A percentile compares a stretch with the other conserved stretches of the same genome.
Evolutionary conservation across 2,329 filamentous ascomycete genomes (phyloP).

Genomic region (Trichoderma cornu-damae): DNA sequence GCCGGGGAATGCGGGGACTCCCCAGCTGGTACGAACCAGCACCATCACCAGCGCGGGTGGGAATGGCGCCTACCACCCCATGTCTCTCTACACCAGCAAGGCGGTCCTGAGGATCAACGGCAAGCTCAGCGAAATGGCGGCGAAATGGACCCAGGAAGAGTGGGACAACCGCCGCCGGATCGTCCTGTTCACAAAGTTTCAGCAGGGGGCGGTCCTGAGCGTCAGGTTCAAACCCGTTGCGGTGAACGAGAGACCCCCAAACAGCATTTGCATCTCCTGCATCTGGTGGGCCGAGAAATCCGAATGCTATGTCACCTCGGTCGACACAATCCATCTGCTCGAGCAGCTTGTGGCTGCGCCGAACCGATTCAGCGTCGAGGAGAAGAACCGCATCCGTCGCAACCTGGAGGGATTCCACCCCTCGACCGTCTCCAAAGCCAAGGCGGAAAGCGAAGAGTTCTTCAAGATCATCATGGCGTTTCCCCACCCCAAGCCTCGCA

Average conservation of each 20-base stretch:
- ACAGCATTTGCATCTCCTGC: conserved; percentile 93
- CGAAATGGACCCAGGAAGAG: conserved; percentile 79
- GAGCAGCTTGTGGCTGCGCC: conserved; percentile 76
- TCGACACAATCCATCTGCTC: conserved; percentile 92
- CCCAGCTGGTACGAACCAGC: conserved; percentile 53
- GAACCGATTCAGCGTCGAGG: conserved; percentile 85
- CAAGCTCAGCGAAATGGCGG: conserved; percentile 77
- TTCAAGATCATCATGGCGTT: conserved; percentile 99
- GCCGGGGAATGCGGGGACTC: conserved; percentile 34
- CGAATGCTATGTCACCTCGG: conserved; percentile 90
- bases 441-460: conserved; percentile 88
- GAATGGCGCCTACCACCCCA: conserved; percentile 62
- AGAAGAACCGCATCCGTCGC: conserved; percentile 95
- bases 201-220: conserved; percentile 75
- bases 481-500: conserved; percentile 87
- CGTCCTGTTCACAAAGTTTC: conserved; percentile 80
- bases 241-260: conserved; percentile 70
- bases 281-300: conserved; percentile 93
- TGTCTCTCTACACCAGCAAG: conserved; percentile 77
- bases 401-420: conserved; percentile 95
- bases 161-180: conserved; percentile 73
- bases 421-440: conserved; percentile 87
- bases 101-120: conserved; percentile 80
- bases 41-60: conserved; percentile 40
- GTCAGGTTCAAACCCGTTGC: conserved; percentile 75